phyloP scores from a whole-genome alignment of 1,139 yeast genomes.

The Kazachstania sp. region DNA sequence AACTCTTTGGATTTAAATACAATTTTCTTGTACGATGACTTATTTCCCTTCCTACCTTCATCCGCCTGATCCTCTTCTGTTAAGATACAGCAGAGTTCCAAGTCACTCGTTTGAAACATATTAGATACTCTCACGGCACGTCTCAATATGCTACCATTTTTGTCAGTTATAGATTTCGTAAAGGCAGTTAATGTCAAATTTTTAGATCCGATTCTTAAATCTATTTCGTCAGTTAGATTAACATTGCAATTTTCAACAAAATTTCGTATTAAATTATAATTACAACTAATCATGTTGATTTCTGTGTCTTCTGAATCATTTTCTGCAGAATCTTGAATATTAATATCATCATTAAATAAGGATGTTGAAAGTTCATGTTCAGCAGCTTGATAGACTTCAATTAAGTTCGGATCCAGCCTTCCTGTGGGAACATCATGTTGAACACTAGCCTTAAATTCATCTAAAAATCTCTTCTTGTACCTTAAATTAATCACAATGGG shows the following conservation, averaged over 20 bases:
- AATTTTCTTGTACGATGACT: constrained; percentile 21
- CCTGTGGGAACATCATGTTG: constrained; percentile 15
- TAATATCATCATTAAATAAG: constrained; percentile 22
- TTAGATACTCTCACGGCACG: constrained; percentile 53
- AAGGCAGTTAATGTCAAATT: constrained; percentile 45
- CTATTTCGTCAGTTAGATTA: constrained; percentile 48
- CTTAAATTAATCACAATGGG: constrained; percentile 34
- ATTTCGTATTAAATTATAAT: constrained; percentile 38
- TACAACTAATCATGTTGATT: constrained; percentile 39
- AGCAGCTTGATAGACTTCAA: constrained; percentile 19
- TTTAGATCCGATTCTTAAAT: constrained; percentile 39
- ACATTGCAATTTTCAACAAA: constrained; percentile 38
- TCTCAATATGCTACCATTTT: constrained; percentile 44
- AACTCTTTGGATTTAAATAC: constrained; percentile 45
- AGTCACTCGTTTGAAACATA: constrained; percentile 41
- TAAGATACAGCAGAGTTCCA: constrained; percentile 31
- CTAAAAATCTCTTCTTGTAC: constrained; percentile 35
- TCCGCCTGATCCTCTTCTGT: constrained; percentile 14
- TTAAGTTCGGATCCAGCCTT: constrained; percentile 23
- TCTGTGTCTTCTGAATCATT: constrained; percentile 20
- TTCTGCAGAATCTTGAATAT: constrained; percentile 11
- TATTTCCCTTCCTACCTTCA: constrained; percentile 12
- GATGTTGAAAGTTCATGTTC: constrained; percentile 23
- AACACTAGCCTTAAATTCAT: constrained; percentile 22
- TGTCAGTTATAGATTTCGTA: constrained; percentile 40